Evolutionary conservation across 495 filamentous ascomycete genomes (phyloP).

Genomic region (Sporormia fimetaria): DNA sequence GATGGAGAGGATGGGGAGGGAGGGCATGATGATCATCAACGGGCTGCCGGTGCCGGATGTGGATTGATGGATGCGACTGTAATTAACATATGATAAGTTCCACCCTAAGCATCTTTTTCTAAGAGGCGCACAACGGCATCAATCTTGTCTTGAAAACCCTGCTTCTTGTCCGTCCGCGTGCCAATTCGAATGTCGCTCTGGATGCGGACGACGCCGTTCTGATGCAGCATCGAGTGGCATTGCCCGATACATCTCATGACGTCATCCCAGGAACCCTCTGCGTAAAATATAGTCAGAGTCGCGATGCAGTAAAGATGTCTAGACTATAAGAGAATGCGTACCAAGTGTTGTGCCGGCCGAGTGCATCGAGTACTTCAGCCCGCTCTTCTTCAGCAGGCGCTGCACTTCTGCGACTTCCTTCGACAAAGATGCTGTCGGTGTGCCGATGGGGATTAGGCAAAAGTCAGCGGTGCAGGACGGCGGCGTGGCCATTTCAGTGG

Average conservation of each 20-base stretch:
- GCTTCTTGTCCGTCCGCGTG: slow-evolving; percentile 61
- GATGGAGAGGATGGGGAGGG: slow-evolving; percentile 57
- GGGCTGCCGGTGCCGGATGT: slow-evolving; percentile 72
- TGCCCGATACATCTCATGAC: slow-evolving; percentile 83
- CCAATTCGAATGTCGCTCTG: slow-evolving; percentile 86
- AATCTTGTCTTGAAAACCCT: slow-evolving; percentile 57
- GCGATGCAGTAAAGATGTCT: slow-evolving; percentile 1
- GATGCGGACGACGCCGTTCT: slow-evolving; percentile 66
- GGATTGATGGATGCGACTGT: no score
- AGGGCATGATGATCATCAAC: slow-evolving; percentile 62
- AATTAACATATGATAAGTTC: no score
- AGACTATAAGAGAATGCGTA: slow-evolving; percentile 36
- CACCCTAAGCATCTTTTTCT: slow-evolving; percentile 32
- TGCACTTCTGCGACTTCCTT: slow-evolving; percentile 83
- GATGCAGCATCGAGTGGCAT: slow-evolving; percentile 74
- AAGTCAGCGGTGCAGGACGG: slow-evolving; percentile 33
- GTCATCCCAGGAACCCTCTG: slow-evolving; percentile 85
- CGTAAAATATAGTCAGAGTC: not conserved
- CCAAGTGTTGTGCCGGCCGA: slow-evolving; percentile 86
- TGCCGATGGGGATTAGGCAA: slow-evolving; percentile 53
- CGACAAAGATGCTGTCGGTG: slow-evolving; percentile 68
- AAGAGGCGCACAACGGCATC: slow-evolving; percentile 49
- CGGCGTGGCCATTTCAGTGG: no score
- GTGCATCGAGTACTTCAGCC: slow-evolving; percentile 77
- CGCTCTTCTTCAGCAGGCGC: slow-evolving; percentile 65